A percentile compares a stretch with the other conserved stretches of the same genome.
These are phyloP conservation scores for Hirschioporus abietinus DNA, from an alignment of 768 basidiomycete species.

Conservation along the genomic window DNA sequence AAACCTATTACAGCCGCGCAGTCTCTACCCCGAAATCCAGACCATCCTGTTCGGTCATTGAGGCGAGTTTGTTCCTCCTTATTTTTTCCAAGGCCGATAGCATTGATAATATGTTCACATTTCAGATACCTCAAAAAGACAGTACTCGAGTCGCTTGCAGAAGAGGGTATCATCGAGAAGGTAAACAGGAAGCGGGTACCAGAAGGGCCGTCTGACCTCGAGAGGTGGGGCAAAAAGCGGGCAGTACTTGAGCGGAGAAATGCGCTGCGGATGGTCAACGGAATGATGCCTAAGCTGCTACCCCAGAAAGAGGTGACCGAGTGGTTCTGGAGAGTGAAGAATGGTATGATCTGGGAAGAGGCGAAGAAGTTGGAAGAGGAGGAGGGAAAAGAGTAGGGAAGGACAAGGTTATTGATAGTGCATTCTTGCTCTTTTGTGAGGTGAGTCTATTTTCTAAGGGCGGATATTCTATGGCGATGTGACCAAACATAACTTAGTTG, in stretches of 20 bases:
- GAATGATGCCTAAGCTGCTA: background rate
- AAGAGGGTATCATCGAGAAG: slow-evolving; percentile 16
- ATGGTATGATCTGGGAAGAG: background rate
- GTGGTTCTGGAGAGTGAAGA: background rate
- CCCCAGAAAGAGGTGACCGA: background rate
- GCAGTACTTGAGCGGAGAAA: background rate
- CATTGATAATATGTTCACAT: background rate
- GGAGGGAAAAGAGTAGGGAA: background rate
- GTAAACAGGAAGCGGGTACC: slow-evolving; percentile 12
- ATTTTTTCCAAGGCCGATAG: background rate
- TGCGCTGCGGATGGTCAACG: background rate
- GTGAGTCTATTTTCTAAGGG: background rate
- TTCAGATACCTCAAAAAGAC: slow-evolving; percentile 21
- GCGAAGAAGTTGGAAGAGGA: background rate
- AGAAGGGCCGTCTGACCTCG: background rate
- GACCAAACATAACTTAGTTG: background rate
- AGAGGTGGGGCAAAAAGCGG: background rate
- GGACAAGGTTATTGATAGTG: background rate
- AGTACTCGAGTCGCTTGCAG: slow-evolving; percentile 18
- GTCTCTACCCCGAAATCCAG: slow-evolving; percentile 12
- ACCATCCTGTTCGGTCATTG: slow-evolving; percentile 18
- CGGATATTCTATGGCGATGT: background rate
- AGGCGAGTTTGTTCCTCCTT: slow-evolving; percentile 8
- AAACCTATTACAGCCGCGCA: background rate
- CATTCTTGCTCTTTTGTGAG: background rate